Percentiles rank a stretch among this genome's conserved stretches.
Conservation (phyloP, 2,329 filamentous ascomycete genomes). For the Pyrenophora tritici-repentis region DNA sequence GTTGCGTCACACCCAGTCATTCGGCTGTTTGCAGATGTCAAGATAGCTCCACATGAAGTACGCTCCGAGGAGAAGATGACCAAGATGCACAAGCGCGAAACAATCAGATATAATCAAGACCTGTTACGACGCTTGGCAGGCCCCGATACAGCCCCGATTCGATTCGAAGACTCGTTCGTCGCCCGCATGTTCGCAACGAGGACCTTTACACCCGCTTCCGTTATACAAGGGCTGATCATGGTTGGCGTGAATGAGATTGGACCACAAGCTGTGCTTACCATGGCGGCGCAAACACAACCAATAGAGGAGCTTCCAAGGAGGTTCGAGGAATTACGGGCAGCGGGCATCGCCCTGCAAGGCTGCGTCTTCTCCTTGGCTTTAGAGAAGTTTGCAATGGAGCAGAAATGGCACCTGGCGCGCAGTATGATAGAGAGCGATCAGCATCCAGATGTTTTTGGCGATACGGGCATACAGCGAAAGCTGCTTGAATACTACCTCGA, state of each 20-base stretch:
- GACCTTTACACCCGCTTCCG: conserved; percentile 72
- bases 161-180: conserved; percentile 66
- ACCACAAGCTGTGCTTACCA: conserved; percentile 74
- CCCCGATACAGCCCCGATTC: conserved; percentile 52
- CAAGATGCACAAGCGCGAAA: conserved; percentile 10
- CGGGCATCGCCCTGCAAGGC: conserved; percentile 66
- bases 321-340: conserved; percentile 64
- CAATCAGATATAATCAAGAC: conserved; percentile 33
- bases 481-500: conserved; percentile 60
- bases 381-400: conserved; percentile 64
- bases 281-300: conserved; percentile 68
- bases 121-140: conserved; percentile 46
- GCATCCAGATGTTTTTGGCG: conserved; percentile 67
- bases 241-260: conserved; percentile 76
- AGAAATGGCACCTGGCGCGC: conserved; percentile 59
- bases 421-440: conserved; percentile 64
- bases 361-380: conserved; percentile 70
- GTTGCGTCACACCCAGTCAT: conserved; percentile 38
- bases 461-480: conserved; percentile 58
- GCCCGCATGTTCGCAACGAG: conserved; percentile 82
- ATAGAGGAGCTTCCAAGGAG: conserved; percentile 62
- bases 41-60: conserved; percentile 22
- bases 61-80: conserved; percentile 7
- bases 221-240: conserved; percentile 70
- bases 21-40: conserved; percentile 31